Evolutionary conservation across 2,329 filamentous ascomycete species (phyloP), one percentile per base, ranked within the genome.

Genomic region (Teratosphaeria pseudoeucalypti): DNA sequence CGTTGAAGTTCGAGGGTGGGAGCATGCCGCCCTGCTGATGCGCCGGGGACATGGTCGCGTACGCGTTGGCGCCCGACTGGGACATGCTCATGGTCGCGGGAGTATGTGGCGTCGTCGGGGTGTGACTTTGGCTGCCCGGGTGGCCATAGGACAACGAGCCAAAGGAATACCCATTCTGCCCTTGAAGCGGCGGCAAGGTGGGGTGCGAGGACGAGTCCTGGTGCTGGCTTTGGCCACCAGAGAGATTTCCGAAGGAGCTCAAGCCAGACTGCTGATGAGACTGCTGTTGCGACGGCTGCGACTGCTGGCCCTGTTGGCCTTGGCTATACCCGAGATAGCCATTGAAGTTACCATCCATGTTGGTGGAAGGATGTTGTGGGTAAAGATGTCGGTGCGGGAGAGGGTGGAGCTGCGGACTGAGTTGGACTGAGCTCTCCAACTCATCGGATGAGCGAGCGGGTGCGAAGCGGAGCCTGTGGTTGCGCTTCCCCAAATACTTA

Each of bases 181-280:
- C 64, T 61, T 73, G 71, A 54, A 73, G 63, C 27, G 71, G 71
- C 27, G 71, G 71, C n/a, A 73, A 64, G 11, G 71, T 73, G 19
- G 68, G 64, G 62, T 68, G 68, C 37, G 61, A 59, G 10, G 65
- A 62, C 58, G 65, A 67, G 54, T 67, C 65, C 57, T 69, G 64
- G 27, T 64, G 62, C n/a, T 65, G 60, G 49, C 37, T 57, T 53
- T 65, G 63, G 49, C 61, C 62, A 19, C 27, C 27, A 27, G 66
- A 66, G 37, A 69, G 62, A 55, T 58, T 65, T 57, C 66, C 67
- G 52, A 66, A 69, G 34, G 66, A 64, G 26, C 59, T 63, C 55
- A 66, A 57, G 2, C 62, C 63, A 39, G 67, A 66, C 12, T 60
- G 58, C 27, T 64, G 62, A n/a, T 65, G 65, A 23, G 66, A 64